phyloP scores from a whole-genome alignment of 148 eudicot genomes.

The Rhododendron vialii region DNA sequence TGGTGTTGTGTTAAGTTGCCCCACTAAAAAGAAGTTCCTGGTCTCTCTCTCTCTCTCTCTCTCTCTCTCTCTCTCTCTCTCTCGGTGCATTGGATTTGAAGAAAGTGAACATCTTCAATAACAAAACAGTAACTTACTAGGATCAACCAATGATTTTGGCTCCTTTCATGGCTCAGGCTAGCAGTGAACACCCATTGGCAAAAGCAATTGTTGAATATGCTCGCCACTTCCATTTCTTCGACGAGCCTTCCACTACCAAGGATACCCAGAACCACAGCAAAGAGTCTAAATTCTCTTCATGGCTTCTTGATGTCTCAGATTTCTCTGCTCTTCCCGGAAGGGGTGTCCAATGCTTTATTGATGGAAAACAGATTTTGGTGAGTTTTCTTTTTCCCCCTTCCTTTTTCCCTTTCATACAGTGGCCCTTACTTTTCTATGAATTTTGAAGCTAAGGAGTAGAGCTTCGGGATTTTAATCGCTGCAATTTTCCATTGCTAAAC shows the following conservation, averaged over 20 bases:
- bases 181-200: conserved; percentile 96
- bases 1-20: background rate
- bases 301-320: conserved; percentile 82
- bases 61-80: background rate
- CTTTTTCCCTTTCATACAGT: background rate
- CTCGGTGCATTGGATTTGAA: background rate
- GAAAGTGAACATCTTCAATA: background rate
- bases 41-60: background rate
- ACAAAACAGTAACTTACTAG: background rate
- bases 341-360: conserved; percentile 69
- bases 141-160: background rate
- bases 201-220: conserved; percentile 92
- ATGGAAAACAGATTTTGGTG: conserved; percentile 66
- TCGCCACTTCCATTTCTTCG: conserved; percentile 90
- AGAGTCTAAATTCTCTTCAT: conserved; percentile 47
- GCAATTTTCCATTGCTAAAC: conserved; percentile 5
- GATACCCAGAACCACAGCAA: conserved; percentile 31
- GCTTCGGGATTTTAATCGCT: conserved; percentile 1
- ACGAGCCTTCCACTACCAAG: conserved; percentile 49
- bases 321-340: conserved; percentile 83
- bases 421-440: background rate
- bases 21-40: background rate
- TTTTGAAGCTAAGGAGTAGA: background rate
- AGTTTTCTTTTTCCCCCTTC: conserved; percentile 17
- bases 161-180: conserved; percentile 39